Evolutionary conservation across 495 filamentous ascomycete species (phyloP).

Genomic region (Haplographium delicatum): DNA sequence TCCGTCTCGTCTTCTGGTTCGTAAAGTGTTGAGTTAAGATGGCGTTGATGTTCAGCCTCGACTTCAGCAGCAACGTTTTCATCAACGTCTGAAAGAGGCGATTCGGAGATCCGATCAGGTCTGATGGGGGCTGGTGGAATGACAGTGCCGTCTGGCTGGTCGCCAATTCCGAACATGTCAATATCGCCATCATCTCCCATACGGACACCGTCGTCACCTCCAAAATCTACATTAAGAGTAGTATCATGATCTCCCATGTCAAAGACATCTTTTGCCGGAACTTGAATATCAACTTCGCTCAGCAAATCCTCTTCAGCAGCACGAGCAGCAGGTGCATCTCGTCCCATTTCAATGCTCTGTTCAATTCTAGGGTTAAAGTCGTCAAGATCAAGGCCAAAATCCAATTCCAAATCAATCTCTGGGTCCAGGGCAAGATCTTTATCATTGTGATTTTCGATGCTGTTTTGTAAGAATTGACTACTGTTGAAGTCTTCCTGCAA

Average conservation of each 20-base stretch:
- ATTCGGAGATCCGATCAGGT: conserved; percentile 57
- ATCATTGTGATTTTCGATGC: conserved; percentile 42
- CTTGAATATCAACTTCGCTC: conserved; percentile 50
- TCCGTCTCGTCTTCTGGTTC: conserved; percentile 47
- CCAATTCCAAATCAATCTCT: conserved; percentile 52
- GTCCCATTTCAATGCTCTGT: conserved; percentile 77
- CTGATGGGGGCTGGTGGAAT: conserved; percentile 32
- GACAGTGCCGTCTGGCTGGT: conserved; percentile 36
- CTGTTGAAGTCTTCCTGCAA: conserved; percentile 52
- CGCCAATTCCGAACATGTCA: conserved; percentile 46
- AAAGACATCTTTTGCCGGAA: conserved; percentile 31
- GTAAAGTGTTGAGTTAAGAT: conserved; percentile 41
- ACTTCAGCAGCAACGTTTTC: conserved; percentile 46
- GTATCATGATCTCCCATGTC: conserved; percentile 35
- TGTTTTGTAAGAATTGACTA: conserved; percentile 66
- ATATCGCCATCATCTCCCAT: conserved; percentile 58
- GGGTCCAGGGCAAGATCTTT: conserved; percentile 44
- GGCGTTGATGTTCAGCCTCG: conserved; percentile 47
- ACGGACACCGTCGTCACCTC: conserved; percentile 39
- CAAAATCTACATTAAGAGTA: conserved; percentile 43
- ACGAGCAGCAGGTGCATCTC: conserved; percentile 65
- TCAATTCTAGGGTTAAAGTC: conserved; percentile 34
- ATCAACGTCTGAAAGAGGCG: conserved; percentile 66
- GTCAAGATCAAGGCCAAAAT: conserved; percentile 54
- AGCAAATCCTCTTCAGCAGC: conserved; percentile 67